Percentiles rank a stretch among this genome's conserved stretches.
phyloP scores from a whole-genome alignment of 2,329 filamentous ascomycete species.

The Fusarium camptoceras region DNA sequence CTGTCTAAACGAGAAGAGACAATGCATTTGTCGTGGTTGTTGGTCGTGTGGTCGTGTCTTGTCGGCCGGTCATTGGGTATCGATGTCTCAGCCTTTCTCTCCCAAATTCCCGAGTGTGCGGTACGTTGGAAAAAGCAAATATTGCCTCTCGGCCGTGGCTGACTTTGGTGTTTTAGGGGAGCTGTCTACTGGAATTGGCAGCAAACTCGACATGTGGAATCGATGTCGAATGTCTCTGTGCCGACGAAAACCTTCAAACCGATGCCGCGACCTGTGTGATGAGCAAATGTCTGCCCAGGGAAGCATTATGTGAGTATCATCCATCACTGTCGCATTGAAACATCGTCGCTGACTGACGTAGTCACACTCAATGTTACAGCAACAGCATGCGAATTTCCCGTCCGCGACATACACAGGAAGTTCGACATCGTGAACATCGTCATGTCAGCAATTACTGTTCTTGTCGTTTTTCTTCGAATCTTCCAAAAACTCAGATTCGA shows the following conservation, averaged over 20 bases:
- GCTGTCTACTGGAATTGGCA: slow-evolving; percentile 9
- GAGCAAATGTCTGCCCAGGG: neutral
- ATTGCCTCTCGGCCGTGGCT: neutral
- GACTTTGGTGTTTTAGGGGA: neutral
- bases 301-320: neutral
- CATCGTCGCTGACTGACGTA: neutral
- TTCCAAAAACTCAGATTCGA: slow-evolving; percentile 5
- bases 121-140: neutral
- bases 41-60: slow-evolving; percentile 16
- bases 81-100: slow-evolving; percentile 2
- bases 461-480: neutral
- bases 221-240: slow-evolving; percentile 12
- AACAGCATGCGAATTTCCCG: slow-evolving; percentile 7
- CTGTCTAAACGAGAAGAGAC: neutral
- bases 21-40: slow-evolving; percentile 14
- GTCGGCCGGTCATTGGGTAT: neutral
- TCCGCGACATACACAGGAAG: neutral
- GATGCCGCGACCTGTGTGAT: neutral
- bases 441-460: neutral
- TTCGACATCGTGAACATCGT: neutral
- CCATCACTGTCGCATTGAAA: fast-evolving
- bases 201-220: slow-evolving; percentile 9
- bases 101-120: slow-evolving; percentile 13
- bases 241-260: slow-evolving; percentile 5
- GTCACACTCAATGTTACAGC: neutral